A percentile compares a stretch with the other conserved stretches of the same genome.
phyloP scores from a whole-genome alignment of 2,329 filamentous ascomycete genomes.

The Ascochyta rabiei region DNA sequence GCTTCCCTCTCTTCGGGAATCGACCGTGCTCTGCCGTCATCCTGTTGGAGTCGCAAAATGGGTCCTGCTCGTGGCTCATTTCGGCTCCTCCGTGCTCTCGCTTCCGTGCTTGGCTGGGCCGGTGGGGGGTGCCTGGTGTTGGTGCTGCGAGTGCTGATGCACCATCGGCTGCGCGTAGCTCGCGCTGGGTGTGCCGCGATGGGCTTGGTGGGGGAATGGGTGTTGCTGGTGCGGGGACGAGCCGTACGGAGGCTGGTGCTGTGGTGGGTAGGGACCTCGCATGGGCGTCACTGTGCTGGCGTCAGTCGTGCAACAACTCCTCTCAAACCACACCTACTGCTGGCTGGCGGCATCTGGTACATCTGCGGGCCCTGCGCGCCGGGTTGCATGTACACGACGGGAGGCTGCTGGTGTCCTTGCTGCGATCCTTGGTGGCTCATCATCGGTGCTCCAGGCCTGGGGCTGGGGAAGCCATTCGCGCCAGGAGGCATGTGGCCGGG shows the following conservation, averaged over 20 bases:
- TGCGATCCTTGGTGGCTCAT: constrained; percentile 96
- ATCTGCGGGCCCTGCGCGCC: constrained; percentile 76
- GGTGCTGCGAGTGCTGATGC: constrained; percentile 49
- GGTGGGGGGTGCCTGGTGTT: constrained; percentile 43
- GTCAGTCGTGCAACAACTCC: constrained; percentile 15
- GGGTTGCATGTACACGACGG: constrained; percentile 77
- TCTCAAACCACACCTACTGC: constrained; percentile 66
- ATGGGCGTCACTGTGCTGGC: constrained; percentile 45
- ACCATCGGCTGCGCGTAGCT: constrained; percentile 52
- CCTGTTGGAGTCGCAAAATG: constrained; percentile 19
- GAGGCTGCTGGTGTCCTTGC: constrained; percentile 69
- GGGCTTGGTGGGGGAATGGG: constrained; percentile 46
- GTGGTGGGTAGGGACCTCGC: constrained; percentile 47
- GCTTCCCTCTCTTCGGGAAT: constrained; percentile 24
- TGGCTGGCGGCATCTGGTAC: constrained; percentile 73
- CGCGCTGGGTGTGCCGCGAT: constrained; percentile 49
- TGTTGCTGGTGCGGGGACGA: constrained; percentile 50
- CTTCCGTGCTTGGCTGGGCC: constrained; percentile 44
- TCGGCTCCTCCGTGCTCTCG: constrained; percentile 44
- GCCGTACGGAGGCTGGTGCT: constrained; percentile 49
- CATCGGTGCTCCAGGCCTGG: constrained; percentile 80
- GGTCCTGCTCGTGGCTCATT: constrained; percentile 43
- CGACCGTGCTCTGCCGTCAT: constrained; percentile 9
- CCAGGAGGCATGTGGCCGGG: constrained; percentile 60
- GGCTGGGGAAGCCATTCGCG: constrained; percentile 84